Evolutionary conservation across 345 rosid species (phyloP).

Genomic region (Carallia brachiata): DNA sequence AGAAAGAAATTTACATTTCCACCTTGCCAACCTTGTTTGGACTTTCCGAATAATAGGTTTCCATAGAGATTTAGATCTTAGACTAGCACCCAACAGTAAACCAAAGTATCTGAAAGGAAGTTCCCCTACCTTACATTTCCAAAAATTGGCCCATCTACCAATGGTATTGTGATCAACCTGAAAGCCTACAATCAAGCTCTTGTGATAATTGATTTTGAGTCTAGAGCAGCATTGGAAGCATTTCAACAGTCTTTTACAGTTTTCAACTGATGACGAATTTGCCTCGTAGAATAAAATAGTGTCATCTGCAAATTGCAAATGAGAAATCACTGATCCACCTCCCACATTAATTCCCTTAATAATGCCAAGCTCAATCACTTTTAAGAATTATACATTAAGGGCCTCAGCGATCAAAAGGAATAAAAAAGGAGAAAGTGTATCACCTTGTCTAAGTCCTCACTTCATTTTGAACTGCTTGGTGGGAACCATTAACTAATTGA

Average conservation of each 20-base stretch:
- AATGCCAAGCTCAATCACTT: not conserved
- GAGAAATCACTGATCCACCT: too few relatives aligned
- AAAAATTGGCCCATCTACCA: not conserved
- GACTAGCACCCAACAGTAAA: not conserved
- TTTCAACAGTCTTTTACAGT: too few relatives aligned
- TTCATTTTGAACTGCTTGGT: not conserved
- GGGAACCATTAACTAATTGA: not conserved
- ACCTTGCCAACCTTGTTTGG: not conserved
- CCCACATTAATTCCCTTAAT: not conserved
- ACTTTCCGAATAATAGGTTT: not conserved
- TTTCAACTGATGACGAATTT: not conserved
- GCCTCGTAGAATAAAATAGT: not conserved
- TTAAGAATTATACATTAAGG: not conserved
- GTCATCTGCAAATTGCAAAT: not conserved
- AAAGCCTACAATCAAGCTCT: not conserved
- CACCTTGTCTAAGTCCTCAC: not conserved
- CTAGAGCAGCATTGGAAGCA: not conserved
- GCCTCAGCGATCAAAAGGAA: not conserved
- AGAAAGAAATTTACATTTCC: not conserved
- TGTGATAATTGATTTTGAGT: not conserved
- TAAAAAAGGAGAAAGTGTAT: not conserved
- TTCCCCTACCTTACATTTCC: not conserved
- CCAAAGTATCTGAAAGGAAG: not conserved
- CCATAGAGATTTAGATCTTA: not conserved
- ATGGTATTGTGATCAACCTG: not conserved